Evolutionary conservation across 768 basidiomycete genomes (phyloP), one percentile per base, ranked within the genome.

Genomic region (Trametes elegans): DNA sequence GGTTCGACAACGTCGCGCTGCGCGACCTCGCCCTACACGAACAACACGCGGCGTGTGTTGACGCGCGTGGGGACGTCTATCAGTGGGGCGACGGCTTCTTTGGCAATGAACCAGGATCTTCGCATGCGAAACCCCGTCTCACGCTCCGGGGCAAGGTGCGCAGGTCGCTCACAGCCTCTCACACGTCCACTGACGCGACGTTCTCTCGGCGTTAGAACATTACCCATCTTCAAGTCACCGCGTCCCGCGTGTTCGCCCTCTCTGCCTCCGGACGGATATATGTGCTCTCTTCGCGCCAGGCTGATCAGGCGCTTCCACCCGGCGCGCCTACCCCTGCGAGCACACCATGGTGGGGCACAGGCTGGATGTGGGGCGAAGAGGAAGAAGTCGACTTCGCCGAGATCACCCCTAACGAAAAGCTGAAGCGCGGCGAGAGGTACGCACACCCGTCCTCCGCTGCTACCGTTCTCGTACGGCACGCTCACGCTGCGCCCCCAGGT

Each of bases 61-160:
- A 93, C 64, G 83, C 82, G 7, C 77, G 80, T 31, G 92, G 91
- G 23, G 85, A 94, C 61, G 84, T 91, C 3, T 88, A 90, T 63
- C 89, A 92, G 62, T 93, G 90, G 90, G 90, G 90, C 0, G 75
- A 77, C 36, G 85, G 79, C 0, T 88, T 84, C 68, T 77, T 76
- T 59, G 75, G 75, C 14, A 58, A 43, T 9, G 52, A 66, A 9
- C 42, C 47, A 24, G 38, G 58, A 14, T 58, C 69, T 4, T 63
- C 65, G 46, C 69, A 41, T 53, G 69, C 24, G 58, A 59, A 60
- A 60, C 86, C 86, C 5, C 76, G 71, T 26, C 68, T 77, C 39
- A 87, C 86, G 0, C 66, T 90, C 42, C 76, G 75, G 51, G 86
- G 83, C 54, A 88, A 88, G 75, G 89, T 85, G n/a, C n/a, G n/a